A percentile compares a stretch with the other conserved stretches of the same genome.
phyloP scores from a whole-genome alignment of 495 filamentous ascomycete genomes.

The Aspergillus coremiiformis region DNA sequence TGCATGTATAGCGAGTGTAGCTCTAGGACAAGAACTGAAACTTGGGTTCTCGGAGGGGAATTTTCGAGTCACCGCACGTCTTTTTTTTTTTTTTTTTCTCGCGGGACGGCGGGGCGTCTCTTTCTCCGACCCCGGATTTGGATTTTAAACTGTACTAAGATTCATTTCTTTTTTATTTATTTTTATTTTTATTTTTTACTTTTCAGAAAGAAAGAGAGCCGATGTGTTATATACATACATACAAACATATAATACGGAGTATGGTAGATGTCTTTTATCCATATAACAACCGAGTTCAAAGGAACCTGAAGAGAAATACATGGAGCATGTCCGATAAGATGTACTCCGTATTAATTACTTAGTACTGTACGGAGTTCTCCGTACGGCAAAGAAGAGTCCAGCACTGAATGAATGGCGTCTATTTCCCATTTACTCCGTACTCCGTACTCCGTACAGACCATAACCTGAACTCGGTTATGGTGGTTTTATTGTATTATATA shows the following conservation, averaged over 20 bases:
- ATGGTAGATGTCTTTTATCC: not conserved
- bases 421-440: too few relatives aligned
- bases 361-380: too few relatives aligned
- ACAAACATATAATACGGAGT: too few relatives aligned
- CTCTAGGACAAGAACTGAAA: not conserved
- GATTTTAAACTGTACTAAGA: not conserved
- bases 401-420: too few relatives aligned
- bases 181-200: too few relatives aligned
- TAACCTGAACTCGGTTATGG: too few relatives aligned
- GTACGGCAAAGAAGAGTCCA: too few relatives aligned
- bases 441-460: too few relatives aligned
- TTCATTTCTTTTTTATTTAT: not conserved
- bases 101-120: slow-evolving; percentile 9
- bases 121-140: slow-evolving; percentile 11
- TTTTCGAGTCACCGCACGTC: not conserved
- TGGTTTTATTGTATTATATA: too few relatives aligned
- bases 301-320: not conserved
- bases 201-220: too few relatives aligned
- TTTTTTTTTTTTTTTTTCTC: slow-evolving; percentile 13
- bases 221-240: too few relatives aligned
- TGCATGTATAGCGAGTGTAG: slow-evolving; percentile 13
- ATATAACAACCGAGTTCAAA: not conserved
- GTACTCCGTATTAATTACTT: too few relatives aligned
- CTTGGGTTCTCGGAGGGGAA: not conserved
- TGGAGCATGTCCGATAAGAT: not conserved